Evolutionary conservation across 306 rosid genomes (phyloP).

Genomic region (Psophocarpus tetragonolobus): DNA sequence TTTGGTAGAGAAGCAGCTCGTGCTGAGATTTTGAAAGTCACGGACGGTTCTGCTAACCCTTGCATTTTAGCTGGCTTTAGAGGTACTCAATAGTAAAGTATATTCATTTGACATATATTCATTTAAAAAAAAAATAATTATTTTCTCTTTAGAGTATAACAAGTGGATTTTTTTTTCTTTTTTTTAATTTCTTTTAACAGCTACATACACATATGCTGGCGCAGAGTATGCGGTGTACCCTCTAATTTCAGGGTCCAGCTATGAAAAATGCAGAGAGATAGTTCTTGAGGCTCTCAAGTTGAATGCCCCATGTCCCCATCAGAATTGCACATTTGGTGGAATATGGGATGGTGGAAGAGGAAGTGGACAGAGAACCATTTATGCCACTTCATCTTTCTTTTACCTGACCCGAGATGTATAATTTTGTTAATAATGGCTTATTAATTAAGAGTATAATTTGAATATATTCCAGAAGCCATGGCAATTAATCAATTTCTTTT

Average conservation of each 20-base stretch:
- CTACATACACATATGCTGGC: constrained; percentile 56
- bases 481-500: background rate
- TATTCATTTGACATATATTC: background rate
- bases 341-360: constrained; percentile 89
- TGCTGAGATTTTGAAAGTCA: constrained; percentile 66
- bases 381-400: constrained; percentile 72
- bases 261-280: constrained; percentile 51
- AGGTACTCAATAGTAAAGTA: constrained; percentile 55
- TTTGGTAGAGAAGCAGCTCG: constrained; percentile 74
- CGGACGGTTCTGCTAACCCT: constrained; percentile 53
- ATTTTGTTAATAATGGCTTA: background rate
- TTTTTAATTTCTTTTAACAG: constrained; percentile 27
- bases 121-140: too few species aligned
- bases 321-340: constrained; percentile 79
- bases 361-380: constrained; percentile 61
- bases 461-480: background rate
- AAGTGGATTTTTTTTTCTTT: background rate
- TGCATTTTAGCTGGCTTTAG: constrained; percentile 67
- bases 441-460: background rate
- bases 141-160: background rate
- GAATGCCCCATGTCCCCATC: constrained; percentile 53
- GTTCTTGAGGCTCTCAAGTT: constrained; percentile 58
- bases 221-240: constrained; percentile 42
- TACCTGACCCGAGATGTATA: constrained; percentile 58
- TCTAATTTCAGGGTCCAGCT: constrained; percentile 53